phyloP scores from a whole-genome alignment of 192 early-diverging fungal species.

The Coemansia guatemalensis region DNA sequence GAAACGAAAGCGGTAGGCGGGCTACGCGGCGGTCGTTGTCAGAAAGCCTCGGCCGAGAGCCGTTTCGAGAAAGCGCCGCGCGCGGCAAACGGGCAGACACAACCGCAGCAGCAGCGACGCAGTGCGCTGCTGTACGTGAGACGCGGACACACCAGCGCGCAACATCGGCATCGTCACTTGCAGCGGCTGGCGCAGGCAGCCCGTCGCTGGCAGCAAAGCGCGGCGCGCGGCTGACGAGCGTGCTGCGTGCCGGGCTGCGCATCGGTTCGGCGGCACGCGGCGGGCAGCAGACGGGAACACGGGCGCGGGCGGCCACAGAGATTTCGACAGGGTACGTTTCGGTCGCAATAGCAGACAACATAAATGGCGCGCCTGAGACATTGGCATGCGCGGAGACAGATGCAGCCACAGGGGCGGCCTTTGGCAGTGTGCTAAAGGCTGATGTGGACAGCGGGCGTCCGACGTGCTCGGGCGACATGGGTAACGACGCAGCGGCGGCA shows the following conservation, averaged over 20 bases:
- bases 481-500: not conserved
- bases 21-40: slow-evolving; percentile 39
- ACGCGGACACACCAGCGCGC: slow-evolving; percentile 32
- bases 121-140: not conserved
- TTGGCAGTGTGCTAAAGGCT: not conserved
- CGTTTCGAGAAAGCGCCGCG: not conserved
- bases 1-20: not conserved
- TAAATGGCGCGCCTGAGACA: not conserved
- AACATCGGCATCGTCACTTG: slow-evolving; percentile 23
- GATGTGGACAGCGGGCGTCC: not conserved
- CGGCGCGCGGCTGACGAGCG: slow-evolving; percentile 18
- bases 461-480: not conserved
- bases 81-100: not conserved
- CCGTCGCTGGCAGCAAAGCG: slow-evolving; percentile 9
- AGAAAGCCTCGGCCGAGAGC: slow-evolving; percentile 12
- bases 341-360: slow-evolving; percentile 6
- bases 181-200: not conserved
- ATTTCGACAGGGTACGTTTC: slow-evolving; percentile 19
- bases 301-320: slow-evolving; percentile 24
- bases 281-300: slow-evolving; percentile 4
- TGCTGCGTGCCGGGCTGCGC: slow-evolving; percentile 20
- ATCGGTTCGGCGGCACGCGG: slow-evolving; percentile 1
- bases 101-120: not conserved
- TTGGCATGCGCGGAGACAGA: not conserved
- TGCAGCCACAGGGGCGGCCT: not conserved